phyloP scores from a whole-genome alignment of 176 grass and related monocot species.

The Urochloa ruziziensis region DNA sequence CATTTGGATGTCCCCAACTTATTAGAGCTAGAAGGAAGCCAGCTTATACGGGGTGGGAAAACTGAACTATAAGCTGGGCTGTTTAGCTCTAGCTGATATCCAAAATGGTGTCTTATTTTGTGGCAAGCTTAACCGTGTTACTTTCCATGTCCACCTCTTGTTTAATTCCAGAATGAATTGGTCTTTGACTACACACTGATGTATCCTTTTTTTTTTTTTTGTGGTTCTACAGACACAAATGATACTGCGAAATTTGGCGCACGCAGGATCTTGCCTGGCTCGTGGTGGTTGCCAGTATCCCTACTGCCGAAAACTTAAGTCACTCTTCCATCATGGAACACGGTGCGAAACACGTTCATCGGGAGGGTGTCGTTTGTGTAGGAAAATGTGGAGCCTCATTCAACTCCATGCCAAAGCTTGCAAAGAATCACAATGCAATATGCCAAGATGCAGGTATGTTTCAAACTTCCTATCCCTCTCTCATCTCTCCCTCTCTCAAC shows the following conservation, averaged over 20 bases:
- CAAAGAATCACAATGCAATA: slow-evolving; percentile 55
- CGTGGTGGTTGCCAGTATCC: slow-evolving; percentile 37
- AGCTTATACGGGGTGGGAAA: not conserved
- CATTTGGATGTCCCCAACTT: too few species aligned
- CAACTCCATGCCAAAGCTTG: slow-evolving; percentile 61
- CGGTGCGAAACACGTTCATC: slow-evolving; percentile 32
- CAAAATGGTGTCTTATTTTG: not conserved
- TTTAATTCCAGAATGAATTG: not conserved
- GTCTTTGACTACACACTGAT: not conserved
- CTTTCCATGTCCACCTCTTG: not conserved
- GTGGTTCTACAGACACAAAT: slow-evolving; percentile 32
- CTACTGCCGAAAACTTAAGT: slow-evolving; percentile 52
- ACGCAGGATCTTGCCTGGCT: slow-evolving; percentile 29
- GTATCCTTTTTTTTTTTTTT: slow-evolving; percentile 24
- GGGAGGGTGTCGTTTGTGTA: slow-evolving; percentile 51
- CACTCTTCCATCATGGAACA: slow-evolving; percentile 46
- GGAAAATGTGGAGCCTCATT: slow-evolving; percentile 50
- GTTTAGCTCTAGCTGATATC: not conserved
- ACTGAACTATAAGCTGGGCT: not conserved
- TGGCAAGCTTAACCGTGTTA: not conserved
- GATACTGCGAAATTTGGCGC: slow-evolving; percentile 44
- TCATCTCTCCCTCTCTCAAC: not conserved
- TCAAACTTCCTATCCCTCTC: too few species aligned
- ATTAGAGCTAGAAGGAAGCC: not conserved
- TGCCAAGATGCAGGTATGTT: slow-evolving; percentile 83